Evolutionary conservation across 2,329 filamentous ascomycete species (phyloP).

Genomic region (Aspergillus tamarii): DNA sequence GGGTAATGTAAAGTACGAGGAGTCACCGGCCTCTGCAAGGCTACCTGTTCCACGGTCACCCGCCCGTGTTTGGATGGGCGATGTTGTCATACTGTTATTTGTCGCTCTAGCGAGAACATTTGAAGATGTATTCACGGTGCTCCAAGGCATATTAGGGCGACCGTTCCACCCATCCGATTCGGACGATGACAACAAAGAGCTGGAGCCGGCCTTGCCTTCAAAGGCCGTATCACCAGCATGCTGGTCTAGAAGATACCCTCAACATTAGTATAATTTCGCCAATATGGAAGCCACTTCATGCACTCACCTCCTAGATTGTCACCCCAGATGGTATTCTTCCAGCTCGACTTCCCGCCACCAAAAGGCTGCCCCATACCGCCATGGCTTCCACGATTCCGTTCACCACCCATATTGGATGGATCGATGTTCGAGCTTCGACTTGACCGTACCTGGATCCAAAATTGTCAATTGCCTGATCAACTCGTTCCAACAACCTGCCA

Average conservation of each 20-base stretch:
- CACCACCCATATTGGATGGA: conserved; percentile 38
- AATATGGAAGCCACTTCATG: conserved; percentile 22
- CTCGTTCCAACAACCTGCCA: conserved; percentile 8
- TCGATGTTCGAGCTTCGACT: conserved; percentile 45
- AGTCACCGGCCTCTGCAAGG: conserved; percentile 49
- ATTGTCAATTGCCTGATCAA: conserved; percentile 17
- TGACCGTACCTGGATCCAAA: conserved; percentile 31
- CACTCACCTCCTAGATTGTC: conserved; percentile 48
- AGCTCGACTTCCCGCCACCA: conserved; percentile 45
- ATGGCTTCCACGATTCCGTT: conserved; percentile 42
- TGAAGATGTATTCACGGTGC: conserved; percentile 51
- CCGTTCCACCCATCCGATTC: conserved; percentile 67
- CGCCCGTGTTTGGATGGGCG: conserved; percentile 61
- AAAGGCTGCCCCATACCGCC: conserved; percentile 49
- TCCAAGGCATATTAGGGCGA: conserved; percentile 62
- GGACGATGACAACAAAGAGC: conserved; percentile 69
- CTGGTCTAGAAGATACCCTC: conserved; percentile 26
- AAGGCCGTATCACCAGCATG: conserved; percentile 35
- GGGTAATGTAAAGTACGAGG: conserved; percentile 51
- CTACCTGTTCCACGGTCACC: conserved; percentile 45
- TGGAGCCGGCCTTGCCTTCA: conserved; percentile 67
- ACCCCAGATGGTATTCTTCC: conserved; percentile 58
- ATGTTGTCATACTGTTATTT: conserved; percentile 55
- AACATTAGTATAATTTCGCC: background rate
- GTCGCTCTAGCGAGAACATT: conserved; percentile 49